A percentile compares a stretch with the other conserved stretches of the same genome.
phyloP scores from a whole-genome alignment of 2,329 filamentous ascomycete species.

The Scedosporium apiospermum region DNA sequence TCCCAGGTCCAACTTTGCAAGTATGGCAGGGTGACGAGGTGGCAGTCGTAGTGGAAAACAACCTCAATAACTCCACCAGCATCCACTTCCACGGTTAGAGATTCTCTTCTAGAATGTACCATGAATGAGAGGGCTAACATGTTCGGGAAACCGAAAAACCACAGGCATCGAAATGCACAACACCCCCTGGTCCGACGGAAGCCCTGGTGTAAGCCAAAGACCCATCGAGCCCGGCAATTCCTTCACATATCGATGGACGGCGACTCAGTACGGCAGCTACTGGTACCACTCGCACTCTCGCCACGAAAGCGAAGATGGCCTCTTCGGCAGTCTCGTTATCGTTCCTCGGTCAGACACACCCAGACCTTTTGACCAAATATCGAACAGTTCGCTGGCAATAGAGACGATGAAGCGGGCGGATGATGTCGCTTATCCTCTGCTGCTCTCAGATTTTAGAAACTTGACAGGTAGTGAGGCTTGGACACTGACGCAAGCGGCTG shows the following conservation, averaged over 20 bases:
- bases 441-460: conserved; percentile 48
- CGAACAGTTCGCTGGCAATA: conserved; percentile 21
- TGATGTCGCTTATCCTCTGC: conserved; percentile 31
- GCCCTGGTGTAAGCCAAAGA: conserved; percentile 45
- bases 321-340: conserved; percentile 47
- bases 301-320: conserved; percentile 49
- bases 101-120: no score
- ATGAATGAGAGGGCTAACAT: background rate
- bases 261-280: conserved; percentile 46
- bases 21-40: conserved; percentile 41
- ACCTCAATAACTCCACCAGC: conserved; percentile 35
- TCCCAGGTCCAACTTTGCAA: conserved; percentile 51
- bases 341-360: conserved; percentile 17
- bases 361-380: conserved; percentile 12
- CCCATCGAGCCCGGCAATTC: conserved; percentile 36
- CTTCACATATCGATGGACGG: conserved; percentile 46
- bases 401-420: conserved; percentile 40
- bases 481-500: conserved; percentile 31
- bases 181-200: conserved; percentile 52
- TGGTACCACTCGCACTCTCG: conserved; percentile 52
- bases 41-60: conserved; percentile 33
- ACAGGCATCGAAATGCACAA: conserved; percentile 37
- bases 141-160: background rate
- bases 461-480: conserved; percentile 38
- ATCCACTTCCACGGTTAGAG: conserved; percentile 38